Conservation (phyloP, 2,329 filamentous ascomycete species). For the Gnomoniopsis smithogilvyi region DNA sequence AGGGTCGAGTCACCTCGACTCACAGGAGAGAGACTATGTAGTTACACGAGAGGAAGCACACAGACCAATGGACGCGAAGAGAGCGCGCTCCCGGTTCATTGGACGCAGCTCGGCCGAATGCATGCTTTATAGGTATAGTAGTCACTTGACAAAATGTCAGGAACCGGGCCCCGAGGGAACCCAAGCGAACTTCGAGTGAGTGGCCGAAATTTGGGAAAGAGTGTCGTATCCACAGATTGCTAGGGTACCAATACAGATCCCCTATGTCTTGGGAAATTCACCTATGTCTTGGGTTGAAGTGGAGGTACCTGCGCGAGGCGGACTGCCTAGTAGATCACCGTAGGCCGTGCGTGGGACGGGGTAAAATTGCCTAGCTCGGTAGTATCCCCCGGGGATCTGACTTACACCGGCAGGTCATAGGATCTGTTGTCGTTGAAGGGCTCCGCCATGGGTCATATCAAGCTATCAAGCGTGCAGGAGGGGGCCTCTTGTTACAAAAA, state of each 20-base stretch:
- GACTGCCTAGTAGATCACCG: no score
- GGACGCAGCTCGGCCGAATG: slow-evolving; percentile 9
- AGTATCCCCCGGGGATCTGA: neutral
- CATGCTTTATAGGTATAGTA: neutral
- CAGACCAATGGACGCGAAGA: neutral
- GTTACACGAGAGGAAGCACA: neutral
- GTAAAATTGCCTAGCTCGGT: neutral
- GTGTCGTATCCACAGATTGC: neutral
- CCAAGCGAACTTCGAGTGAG: neutral
- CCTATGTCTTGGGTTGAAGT: no score
- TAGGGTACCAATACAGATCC: neutral
- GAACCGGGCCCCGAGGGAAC: slow-evolving; percentile 1
- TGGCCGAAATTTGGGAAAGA: neutral
- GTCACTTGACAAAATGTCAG: neutral
- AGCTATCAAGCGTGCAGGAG: no score
- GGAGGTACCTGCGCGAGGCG: no score
- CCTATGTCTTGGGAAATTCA: no score
- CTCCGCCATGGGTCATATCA: no score
- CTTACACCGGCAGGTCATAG: slow-evolving; percentile 2
- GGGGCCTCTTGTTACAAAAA: neutral
- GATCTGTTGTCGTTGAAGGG: neutral
- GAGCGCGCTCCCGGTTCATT: neutral
- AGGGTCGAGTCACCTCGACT: slow-evolving; percentile 1
- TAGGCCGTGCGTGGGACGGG: no score
- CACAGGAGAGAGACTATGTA: neutral